Evolutionary conservation across 306 rosid species (phyloP).

Genomic region (Glycyrrhiza uralensis): DNA sequence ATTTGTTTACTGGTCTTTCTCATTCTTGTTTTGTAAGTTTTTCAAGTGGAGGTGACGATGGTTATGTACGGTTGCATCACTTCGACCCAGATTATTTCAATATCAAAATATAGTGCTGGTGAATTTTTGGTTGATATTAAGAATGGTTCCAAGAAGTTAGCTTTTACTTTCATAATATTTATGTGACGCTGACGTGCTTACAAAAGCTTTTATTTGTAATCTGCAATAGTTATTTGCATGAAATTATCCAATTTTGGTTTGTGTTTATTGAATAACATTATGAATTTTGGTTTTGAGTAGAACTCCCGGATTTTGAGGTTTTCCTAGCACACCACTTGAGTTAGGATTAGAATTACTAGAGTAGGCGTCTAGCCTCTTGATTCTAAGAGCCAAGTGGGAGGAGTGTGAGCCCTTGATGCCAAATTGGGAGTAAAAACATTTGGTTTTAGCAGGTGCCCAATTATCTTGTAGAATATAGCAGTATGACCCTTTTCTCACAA

Average conservation of each 20-base stretch:
- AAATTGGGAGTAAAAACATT: too few relatives aligned
- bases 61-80: conserved; percentile 87
- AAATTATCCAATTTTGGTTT: background rate
- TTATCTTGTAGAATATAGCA: too few relatives aligned
- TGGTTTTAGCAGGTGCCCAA: too few relatives aligned
- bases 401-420: too few relatives aligned
- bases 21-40: conserved; percentile 47
- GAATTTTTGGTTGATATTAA: conserved; percentile 9
- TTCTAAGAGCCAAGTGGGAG: too few relatives aligned
- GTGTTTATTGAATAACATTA: background rate
- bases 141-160: background rate
- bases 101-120: conserved; percentile 59
- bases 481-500: too few relatives aligned
- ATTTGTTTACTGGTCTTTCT: background rate
- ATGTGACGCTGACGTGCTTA: background rate
- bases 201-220: background rate
- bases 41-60: conserved; percentile 98
- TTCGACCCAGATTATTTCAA: conserved; percentile 88
- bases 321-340: background rate
- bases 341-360: too few relatives aligned
- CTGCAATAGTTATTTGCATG: too few relatives aligned
- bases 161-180: background rate
- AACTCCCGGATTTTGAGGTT: background rate
- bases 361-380: too few relatives aligned
- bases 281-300: background rate